Conservation (phyloP, 768 basidiomycete genomes). For the Hysterangium stoloniferum region DNA sequence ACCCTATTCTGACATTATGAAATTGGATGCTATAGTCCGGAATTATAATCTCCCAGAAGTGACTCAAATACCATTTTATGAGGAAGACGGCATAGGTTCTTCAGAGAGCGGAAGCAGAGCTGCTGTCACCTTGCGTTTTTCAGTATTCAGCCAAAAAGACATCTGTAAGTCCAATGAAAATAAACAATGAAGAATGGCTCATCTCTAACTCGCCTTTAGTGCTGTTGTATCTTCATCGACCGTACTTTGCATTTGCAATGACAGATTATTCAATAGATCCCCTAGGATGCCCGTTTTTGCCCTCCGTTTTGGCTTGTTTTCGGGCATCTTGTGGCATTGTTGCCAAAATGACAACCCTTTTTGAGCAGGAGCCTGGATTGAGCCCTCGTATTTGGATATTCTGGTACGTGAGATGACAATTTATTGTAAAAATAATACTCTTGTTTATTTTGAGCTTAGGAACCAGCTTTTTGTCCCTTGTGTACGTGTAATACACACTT, state of each 20-base stretch:
- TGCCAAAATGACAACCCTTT: conserved; percentile 59
- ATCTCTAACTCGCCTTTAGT: too few species aligned
- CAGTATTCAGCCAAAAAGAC: background rate
- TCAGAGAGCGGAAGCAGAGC: background rate
- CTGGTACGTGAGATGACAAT: conserved; percentile 18
- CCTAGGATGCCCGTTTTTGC: conserved; percentile 61
- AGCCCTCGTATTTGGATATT: conserved; percentile 58
- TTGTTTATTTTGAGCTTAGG: background rate
- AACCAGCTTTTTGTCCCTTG: conserved; percentile 7
- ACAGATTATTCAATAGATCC: conserved; percentile 70
- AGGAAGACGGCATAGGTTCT: background rate
- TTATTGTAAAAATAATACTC: background rate
- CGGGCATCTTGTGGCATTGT: conserved; percentile 63
- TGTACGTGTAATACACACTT: background rate
- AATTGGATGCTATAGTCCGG: conserved; percentile 2
- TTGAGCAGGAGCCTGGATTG: conserved; percentile 53
- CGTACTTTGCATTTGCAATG: conserved; percentile 66
- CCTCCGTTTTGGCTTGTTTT: conserved; percentile 70
- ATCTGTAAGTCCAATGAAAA: background rate
- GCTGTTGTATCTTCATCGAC: conserved; percentile 64
- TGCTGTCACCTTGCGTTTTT: background rate
- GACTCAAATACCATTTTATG: background rate
- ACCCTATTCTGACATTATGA: conserved; percentile 2
- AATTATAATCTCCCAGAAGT: background rate
- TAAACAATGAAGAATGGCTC: background rate